Base-by-base conservation (phyloP, 352 stramenopile species). In the Pythium aphanidermatum region DNA sequence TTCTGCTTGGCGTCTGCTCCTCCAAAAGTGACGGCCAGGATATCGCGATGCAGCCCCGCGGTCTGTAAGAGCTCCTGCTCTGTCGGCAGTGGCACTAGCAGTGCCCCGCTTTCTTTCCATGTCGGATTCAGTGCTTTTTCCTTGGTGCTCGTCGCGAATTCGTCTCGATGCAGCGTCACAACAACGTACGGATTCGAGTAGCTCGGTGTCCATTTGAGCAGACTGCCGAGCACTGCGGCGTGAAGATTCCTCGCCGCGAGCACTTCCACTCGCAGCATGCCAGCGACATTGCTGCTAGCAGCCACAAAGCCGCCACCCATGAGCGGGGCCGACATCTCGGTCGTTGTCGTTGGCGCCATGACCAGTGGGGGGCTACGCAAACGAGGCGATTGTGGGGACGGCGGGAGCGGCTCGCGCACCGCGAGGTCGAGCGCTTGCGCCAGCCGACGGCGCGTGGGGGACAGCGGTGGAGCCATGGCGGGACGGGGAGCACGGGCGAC, bases 121-220 rank as follows among this genome's bases (percentile, higher is more conserved):
- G 62, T 70, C 31, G 74, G 74, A 46, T 81, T 84, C 19, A 86
- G 42, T 34, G 75, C 63, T 28, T 65, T 58, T 10, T 64, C 44
- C 46, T 80, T 72, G 21, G 69, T 51, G 21, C 49, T 80, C 3
- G 71, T 82, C 29, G 69, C 58, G 47, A 82, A 87, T 29, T 63
- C 60, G 36, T 81, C 69, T 38, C 51, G 68, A 33, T 68, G 60
- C 23, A 87, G 60, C 20, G 62, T 74, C n/a, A 83, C 46, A 23
- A 78, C 72, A 1, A 74, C 67, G 46, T 77, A 87, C 38, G 74
- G 69, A 39, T 84, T 87, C 13, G 74, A 72, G 54, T 77, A 84
- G 40, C 63, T 83, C 2, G 74, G 58, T 8, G 72, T 82, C 74
- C 74, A 87, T 24, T 79, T 83, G 49, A 87, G 56, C 36, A 87